Evolutionary conservation across 1,139 yeast species (phyloP).

Genomic region (Taphrina wiesneri): DNA sequence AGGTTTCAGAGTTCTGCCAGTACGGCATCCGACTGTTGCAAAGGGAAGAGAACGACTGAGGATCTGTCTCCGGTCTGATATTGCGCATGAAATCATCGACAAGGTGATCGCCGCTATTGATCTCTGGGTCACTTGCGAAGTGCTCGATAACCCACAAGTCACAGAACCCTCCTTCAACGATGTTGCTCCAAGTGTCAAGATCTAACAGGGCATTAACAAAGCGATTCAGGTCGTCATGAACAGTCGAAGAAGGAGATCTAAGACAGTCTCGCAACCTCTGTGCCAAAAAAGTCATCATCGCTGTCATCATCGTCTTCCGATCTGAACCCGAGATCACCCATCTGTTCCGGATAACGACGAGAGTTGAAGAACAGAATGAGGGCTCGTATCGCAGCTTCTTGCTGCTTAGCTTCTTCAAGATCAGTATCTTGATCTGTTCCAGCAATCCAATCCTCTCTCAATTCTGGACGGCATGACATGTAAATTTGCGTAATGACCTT

Average conservation of each 20-base stretch:
- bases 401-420: slow-evolving; percentile 54
- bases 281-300: slow-evolving; percentile 48
- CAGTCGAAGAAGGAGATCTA: not conserved
- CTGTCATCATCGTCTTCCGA: slow-evolving; percentile 44
- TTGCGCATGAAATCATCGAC: slow-evolving; percentile 39
- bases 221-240: too few relatives aligned
- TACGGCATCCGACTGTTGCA: slow-evolving; percentile 44
- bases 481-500: slow-evolving; percentile 86
- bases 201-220: too few relatives aligned
- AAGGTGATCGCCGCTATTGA: slow-evolving; percentile 36
- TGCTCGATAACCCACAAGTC: not conserved
- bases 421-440: slow-evolving; percentile 14
- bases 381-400: slow-evolving; percentile 81
- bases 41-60: slow-evolving; percentile 42
- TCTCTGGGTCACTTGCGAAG: slow-evolving; percentile 33
- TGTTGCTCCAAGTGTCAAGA: not conserved
- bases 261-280: slow-evolving; percentile 46
- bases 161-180: not conserved
- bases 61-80: slow-evolving; percentile 42
- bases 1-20: slow-evolving; percentile 42
- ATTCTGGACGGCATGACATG: slow-evolving; percentile 66
- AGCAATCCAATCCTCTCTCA: slow-evolving; percentile 79
- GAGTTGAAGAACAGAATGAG: slow-evolving; percentile 76
- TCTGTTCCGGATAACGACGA: slow-evolving; percentile 55
- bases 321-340: slow-evolving; percentile 52